Evolutionary conservation across 257 asterid genomes (phyloP).

Genomic region (Salvia miltiorrhiza): DNA sequence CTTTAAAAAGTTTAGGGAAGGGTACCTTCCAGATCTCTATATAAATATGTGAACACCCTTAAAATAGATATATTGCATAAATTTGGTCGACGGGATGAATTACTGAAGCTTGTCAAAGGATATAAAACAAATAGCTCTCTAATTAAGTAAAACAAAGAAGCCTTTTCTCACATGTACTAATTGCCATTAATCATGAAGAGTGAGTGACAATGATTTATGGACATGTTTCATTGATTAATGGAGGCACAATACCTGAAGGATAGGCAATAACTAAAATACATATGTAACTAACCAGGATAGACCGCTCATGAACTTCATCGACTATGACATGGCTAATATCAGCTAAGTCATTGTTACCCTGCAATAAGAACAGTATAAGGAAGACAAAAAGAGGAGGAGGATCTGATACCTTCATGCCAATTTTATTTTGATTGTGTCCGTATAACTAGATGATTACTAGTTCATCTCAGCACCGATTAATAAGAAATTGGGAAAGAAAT

Average conservation of each 20-base stretch:
- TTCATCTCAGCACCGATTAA: background rate
- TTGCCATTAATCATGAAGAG: slow-evolving; percentile 6
- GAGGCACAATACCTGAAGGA: slow-evolving; percentile 13
- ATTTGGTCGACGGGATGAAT: background rate
- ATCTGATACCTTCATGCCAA: slow-evolving; percentile 4
- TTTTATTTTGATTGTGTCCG: slow-evolving; percentile 11
- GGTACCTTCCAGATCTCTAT: background rate
- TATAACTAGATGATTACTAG: background rate
- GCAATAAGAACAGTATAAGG: slow-evolving; percentile 30
- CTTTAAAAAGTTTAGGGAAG: background rate
- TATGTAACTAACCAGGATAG: slow-evolving; percentile 80
- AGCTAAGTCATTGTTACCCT: slow-evolving; percentile 81
- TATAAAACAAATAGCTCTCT: background rate
- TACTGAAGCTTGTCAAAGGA: background rate
- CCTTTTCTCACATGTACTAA: background rate
- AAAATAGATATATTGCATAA: background rate
- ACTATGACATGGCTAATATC: slow-evolving; percentile 90
- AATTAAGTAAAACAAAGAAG: background rate
- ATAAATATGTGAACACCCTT: slow-evolving; percentile 1
- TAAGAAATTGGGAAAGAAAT: background rate
- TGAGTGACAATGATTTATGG: slow-evolving; percentile 5
- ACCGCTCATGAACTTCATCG: slow-evolving; percentile 98
- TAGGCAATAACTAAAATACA: slow-evolving; percentile 9
- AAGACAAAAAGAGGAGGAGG: slow-evolving; percentile 13
- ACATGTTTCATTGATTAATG: background rate